These are phyloP conservation scores for Populus simonii DNA, from an alignment of 345 rosid genomes.

Conservation along the genomic window DNA sequence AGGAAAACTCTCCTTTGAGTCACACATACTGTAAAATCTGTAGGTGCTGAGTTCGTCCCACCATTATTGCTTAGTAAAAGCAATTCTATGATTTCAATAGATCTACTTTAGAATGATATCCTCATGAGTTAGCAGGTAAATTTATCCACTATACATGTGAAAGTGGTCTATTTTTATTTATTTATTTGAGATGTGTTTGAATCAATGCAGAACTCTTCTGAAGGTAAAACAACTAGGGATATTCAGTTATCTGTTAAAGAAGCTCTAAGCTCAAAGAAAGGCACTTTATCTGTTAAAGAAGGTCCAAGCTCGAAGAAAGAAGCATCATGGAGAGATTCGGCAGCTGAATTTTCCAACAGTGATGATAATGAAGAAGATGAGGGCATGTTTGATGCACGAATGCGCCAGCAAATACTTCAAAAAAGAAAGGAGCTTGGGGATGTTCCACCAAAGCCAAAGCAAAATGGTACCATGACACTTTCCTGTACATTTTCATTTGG, in stretches of 20 bases:
- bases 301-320: conserved; percentile 68
- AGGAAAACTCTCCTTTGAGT: background rate
- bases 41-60: background rate
- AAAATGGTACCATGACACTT: conserved; percentile 40
- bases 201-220: conserved; percentile 52
- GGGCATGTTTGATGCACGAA: conserved; percentile 73
- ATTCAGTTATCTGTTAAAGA: conserved; percentile 70
- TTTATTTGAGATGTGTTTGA: conserved; percentile 10
- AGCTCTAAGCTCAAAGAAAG: conserved; percentile 56
- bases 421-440: conserved; percentile 65
- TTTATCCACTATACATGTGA: background rate
- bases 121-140: background rate
- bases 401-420: conserved; percentile 72
- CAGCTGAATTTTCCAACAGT: conserved; percentile 36
- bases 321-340: conserved; percentile 38
- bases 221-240: conserved; percentile 51
- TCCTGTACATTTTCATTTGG: background rate
- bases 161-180: background rate
- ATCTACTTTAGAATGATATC: background rate
- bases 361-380: conserved; percentile 50
- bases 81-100: background rate
- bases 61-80: background rate
- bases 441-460: conserved; percentile 43
- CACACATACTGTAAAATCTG: background rate
- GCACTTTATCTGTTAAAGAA: conserved; percentile 58